Conservation (phyloP, 2,329 filamentous ascomycete genomes). For the Fusarium annulatum region DNA sequence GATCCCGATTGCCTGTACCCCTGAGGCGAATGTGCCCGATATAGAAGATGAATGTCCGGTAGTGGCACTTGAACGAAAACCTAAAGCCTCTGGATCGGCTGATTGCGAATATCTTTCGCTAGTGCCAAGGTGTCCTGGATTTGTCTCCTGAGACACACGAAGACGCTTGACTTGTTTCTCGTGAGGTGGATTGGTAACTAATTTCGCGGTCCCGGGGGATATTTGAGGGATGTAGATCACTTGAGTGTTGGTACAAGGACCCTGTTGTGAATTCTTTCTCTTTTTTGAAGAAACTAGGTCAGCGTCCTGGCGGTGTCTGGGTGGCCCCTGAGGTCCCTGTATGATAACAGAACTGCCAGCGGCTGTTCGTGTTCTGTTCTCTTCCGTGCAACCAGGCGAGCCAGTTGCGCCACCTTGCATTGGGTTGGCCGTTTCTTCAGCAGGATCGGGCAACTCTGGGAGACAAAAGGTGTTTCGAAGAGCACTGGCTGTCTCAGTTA, state of each 20-base stretch:
- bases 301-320: background rate
- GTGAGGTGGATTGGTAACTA: conserved; percentile 8
- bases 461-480: conserved; percentile 16
- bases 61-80: conserved; percentile 23
- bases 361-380: background rate
- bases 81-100: conserved; percentile 6
- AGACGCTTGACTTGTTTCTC: conserved; percentile 43
- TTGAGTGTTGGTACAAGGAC: background rate
- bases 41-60: conserved; percentile 16
- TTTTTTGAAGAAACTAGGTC: conserved; percentile 10
- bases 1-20: conserved; percentile 9
- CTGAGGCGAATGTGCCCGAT: conserved; percentile 33
- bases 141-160: conserved; percentile 39
- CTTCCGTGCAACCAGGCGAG: background rate
- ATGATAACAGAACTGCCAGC: background rate
- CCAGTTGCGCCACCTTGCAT: background rate
- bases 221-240: background rate
- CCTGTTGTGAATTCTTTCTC: conserved; percentile 18
- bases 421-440: background rate
- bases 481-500: conserved; percentile 27
- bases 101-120: conserved; percentile 18
- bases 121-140: conserved; percentile 14
- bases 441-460: background rate
- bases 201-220: background rate
- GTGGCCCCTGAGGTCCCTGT: background rate